Evolutionary conservation across 2,329 filamentous ascomycete species (phyloP), one percentile per base, ranked within the genome.

Genomic region (Chaetomium strumarium): DNA sequence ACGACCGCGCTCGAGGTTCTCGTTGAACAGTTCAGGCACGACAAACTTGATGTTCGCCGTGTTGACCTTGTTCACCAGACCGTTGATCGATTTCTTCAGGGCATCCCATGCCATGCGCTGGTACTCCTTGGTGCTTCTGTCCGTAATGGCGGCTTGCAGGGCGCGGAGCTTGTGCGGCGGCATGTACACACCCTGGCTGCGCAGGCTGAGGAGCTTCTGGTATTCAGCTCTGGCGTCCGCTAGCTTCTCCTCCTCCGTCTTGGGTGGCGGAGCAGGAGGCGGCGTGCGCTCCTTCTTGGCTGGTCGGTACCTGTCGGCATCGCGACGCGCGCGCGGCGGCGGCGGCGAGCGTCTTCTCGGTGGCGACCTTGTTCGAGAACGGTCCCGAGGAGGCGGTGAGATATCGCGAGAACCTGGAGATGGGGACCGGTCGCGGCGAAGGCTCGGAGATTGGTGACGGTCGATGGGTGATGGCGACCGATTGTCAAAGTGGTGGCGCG

Each of bases 31-130:
- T 72, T 99, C 93, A 1, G 92, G 92, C 20, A 97, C 90, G 57
- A 99, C 96, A 66, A 88, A 81, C 72, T 99, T 97, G 78, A 99
- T 97, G 70, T 99, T 99, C 33, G 88, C 89, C 51, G 92, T 88
- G 71, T 97, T 97, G 76, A 96, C 88, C 76, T 99, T 99, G 79
- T 99, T 99, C 78, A 99, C 96, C 60, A 99, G 75, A 63, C 93
- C 93, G 67, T 99, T 97, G 72, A 99, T 96, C 45, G 88, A 93
- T 76, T 99, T 99, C 75, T 99, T 99, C 65, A 99, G 75, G 12
- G 92, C 92, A 71, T 99, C 93, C 93, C 93, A 99, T 9, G 91
- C 90, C 89, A 99, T 95, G 63, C 93, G 88, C 78, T 97, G 93
- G 67, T 96, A 97, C 72, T 97, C 93, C 71, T 96, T 95, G 70